Evolutionary conservation across 129 eudicot genomes (phyloP).

Genomic region (Tanacetum coccineum): DNA sequence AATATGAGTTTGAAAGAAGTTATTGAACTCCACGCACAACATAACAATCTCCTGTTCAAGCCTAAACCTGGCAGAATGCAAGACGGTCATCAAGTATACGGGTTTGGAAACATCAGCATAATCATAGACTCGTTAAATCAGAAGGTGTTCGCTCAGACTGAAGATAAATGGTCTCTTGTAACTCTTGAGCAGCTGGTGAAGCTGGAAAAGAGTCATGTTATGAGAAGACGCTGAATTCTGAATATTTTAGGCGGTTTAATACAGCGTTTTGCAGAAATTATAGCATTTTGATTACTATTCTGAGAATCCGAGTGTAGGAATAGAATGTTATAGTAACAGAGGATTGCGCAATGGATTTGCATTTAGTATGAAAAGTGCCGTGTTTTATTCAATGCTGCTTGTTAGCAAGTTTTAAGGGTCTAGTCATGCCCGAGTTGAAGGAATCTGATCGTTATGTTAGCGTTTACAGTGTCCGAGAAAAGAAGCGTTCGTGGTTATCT

Average conservation of each 20-base stretch:
- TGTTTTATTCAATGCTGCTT: too few relatives aligned
- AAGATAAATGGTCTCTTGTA: conserved; percentile 65
- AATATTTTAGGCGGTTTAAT: conserved; percentile 8
- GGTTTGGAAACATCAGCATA: conserved; percentile 75
- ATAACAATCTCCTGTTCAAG: conserved; percentile 58
- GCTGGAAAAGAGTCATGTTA: conserved; percentile 43
- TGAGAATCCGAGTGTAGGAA: too few relatives aligned
- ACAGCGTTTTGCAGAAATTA: too few relatives aligned
- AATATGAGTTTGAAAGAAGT: conserved; percentile 75
- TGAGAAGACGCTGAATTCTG: conserved; percentile 39
- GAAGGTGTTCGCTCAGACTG: conserved; percentile 63
- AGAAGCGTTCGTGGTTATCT: too few relatives aligned
- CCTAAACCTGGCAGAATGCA: conserved; percentile 69
- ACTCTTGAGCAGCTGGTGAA: conserved; percentile 71
- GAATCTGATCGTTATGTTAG: too few relatives aligned
- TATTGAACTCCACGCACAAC: conserved; percentile 63
- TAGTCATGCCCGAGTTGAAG: too few relatives aligned
- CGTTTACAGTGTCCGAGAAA: too few relatives aligned
- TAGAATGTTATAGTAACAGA: too few relatives aligned
- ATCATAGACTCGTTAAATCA: conserved; percentile 64
- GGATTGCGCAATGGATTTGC: too few relatives aligned
- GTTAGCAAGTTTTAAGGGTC: too few relatives aligned
- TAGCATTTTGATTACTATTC: too few relatives aligned
- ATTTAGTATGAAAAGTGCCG: too few relatives aligned
- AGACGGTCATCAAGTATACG: conserved; percentile 61